A percentile compares a stretch with the other conserved stretches of the same genome.
Conservation (phyloP, 2,329 filamentous ascomycete species). For the Alternaria rosae region DNA sequence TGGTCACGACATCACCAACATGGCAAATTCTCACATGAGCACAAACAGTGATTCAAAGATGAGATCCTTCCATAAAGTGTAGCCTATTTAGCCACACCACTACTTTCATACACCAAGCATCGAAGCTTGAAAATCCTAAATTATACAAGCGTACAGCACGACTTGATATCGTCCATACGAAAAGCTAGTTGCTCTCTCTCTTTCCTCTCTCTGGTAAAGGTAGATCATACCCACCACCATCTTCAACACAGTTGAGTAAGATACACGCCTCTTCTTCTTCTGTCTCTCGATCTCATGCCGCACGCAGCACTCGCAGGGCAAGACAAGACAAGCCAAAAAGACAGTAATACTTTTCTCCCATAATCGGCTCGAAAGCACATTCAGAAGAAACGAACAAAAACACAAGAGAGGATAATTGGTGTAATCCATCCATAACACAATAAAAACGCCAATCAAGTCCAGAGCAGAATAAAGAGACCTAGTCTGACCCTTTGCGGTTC, state of each 20-base stretch:
- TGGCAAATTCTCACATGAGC: background rate
- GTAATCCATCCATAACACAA: slow-evolving; percentile 41
- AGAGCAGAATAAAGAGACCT: slow-evolving; percentile 19
- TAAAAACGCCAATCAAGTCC: slow-evolving; percentile 39
- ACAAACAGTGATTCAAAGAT: background rate
- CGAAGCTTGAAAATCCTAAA: slow-evolving; percentile 15
- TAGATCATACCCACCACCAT: slow-evolving; percentile 1
- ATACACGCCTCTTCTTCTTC: background rate
- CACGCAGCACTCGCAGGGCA: background rate
- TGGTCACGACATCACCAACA: background rate
- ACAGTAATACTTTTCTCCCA: background rate
- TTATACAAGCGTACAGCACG: slow-evolving; percentile 24
- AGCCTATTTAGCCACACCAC: slow-evolving; percentile 12
- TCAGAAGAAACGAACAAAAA: background rate
- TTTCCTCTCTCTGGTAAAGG: background rate
- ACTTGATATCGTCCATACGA: background rate
- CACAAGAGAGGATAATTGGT: slow-evolving; percentile 26
- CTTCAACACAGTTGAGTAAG: background rate
- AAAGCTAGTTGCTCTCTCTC: slow-evolving; percentile 4
- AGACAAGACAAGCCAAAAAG: too few species aligned
- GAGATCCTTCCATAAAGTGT: slow-evolving; percentile 14
- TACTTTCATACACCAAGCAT: slow-evolving; percentile 19
- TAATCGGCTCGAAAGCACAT: background rate
- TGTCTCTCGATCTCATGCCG: slow-evolving; percentile 2
- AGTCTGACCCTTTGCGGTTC: slow-evolving; percentile 15